These are phyloP conservation scores for Calvatia gigantea DNA, from an alignment of 768 basidiomycete species.

Conservation along the genomic window DNA sequence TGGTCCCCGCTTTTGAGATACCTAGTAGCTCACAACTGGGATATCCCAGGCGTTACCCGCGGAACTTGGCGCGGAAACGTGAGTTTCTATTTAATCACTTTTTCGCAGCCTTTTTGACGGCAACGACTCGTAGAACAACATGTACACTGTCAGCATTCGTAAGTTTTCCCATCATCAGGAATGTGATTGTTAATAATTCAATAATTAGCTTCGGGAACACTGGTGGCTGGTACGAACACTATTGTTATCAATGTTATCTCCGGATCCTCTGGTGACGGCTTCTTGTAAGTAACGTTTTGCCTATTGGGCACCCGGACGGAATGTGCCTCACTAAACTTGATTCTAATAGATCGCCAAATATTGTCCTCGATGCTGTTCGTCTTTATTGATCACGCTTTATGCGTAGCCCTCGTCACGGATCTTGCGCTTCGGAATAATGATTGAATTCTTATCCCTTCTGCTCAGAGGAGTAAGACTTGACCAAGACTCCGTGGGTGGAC, in stretches of 20 bases:
- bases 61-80: constrained; percentile 36
- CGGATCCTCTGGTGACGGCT: constrained; percentile 29
- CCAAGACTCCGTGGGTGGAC: too few relatives aligned
- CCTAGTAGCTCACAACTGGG: background rate
- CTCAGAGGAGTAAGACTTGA: too few relatives aligned
- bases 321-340: background rate
- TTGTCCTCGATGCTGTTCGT: constrained; percentile 28
- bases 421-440: background rate
- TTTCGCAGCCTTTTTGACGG: background rate
- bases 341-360: constrained; percentile 25
- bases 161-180: constrained; percentile 12
- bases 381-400: constrained; percentile 17
- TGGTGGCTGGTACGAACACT: constrained; percentile 26
- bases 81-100: constrained; percentile 6
- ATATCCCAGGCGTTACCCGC: constrained; percentile 27
- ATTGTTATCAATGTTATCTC: constrained; percentile 31
- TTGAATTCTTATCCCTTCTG: too few relatives aligned
- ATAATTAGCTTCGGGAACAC: constrained; percentile 24
- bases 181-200: background rate
- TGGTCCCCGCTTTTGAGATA: background rate
- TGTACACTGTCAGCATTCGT: constrained; percentile 34
- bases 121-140: constrained; percentile 33
- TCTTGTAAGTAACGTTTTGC: constrained; percentile 24
- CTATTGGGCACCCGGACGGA: background rate
- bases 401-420: background rate